Base-by-base conservation (phyloP, 805 yeast genomes). In the Zygoascus flipseniorum region DNA sequence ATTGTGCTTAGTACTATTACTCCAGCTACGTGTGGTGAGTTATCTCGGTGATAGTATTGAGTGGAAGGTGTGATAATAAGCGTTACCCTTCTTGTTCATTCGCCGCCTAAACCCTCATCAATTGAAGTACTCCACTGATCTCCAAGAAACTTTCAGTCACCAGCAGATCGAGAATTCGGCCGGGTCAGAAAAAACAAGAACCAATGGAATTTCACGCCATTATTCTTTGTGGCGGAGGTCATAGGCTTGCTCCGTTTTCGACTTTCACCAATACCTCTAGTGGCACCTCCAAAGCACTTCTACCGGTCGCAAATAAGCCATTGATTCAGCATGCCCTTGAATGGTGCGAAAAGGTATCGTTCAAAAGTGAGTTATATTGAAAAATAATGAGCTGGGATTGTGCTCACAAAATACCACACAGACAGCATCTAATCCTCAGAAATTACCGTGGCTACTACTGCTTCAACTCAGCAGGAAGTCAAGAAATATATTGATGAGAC, bases 131-230 rank as follows among this genome's bases (percentile, higher is more conserved):
- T 6, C 28, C 28, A 23, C 6, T 6, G 28, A 23, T 23, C 28
- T 23, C 28, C 28, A 23, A 23, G 28, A 23, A 23, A 23, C 28
- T 23, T 23, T 23, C 28, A 23, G 28, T 23, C 28, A 23, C 28
- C 28, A 6, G 6, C 28, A 23, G 28, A 23, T 23, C 28, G 28
- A 3, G 6, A 6, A 6, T 23, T 23, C 28, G 28, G 28, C 28
- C 28, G 28, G 6, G 16, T 35, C 39, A 35, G 8, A n/a, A n/a
- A 35, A 35, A 5, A 2, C 39, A 3, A 35, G 23, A 37, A 23
- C 28, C 28, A 8, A 90, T 92, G 97, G 96, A 89, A 70, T 85
- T 89, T 66, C 96, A 90, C 64, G 97, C 96, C 0, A 77, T 92
- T 48, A 80, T 92, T 19, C 79, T 89, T 54, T 90, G 98, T 71